phyloP scores from a whole-genome alignment of 352 stramenopile genomes.

The Globisporangium recalcitrans region DNA sequence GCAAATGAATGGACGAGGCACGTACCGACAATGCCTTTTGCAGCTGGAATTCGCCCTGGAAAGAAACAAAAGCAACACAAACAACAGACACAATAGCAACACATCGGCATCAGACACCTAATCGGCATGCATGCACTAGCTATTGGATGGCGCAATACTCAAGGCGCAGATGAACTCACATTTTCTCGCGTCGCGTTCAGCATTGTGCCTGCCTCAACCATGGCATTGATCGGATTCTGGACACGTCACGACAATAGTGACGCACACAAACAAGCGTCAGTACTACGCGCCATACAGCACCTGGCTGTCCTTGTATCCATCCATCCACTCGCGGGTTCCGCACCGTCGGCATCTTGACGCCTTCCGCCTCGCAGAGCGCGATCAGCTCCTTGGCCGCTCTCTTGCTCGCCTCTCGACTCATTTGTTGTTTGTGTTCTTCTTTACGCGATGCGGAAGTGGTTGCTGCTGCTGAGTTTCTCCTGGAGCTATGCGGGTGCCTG shows the following conservation, averaged over 20 bases:
- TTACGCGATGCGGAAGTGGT: not conserved
- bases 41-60: slow-evolving; percentile 66
- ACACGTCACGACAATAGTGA: not conserved
- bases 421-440: not conserved
- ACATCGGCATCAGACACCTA: slow-evolving; percentile 1
- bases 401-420: slow-evolving; percentile 44
- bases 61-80: not conserved
- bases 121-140: no score
- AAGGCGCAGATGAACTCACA: slow-evolving; percentile 23
- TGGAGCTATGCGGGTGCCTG: not conserved
- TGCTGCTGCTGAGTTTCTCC: not conserved
- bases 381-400: slow-evolving; percentile 77
- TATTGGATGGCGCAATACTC: not conserved
- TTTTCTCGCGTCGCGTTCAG: slow-evolving; percentile 79
- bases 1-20: not conserved
- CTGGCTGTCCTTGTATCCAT: not conserved
- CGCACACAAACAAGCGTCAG: not conserved
- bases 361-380: slow-evolving; percentile 67
- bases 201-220: slow-evolving; percentile 79
- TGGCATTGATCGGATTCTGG: slow-evolving; percentile 72
- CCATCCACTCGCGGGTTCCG: slow-evolving; percentile 2
- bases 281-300: not conserved
- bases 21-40: slow-evolving; percentile 59
- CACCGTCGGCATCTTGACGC: slow-evolving; percentile 77
- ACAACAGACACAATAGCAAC: not conserved